Percentiles rank a stretch among this genome's conserved stretches.
Evolutionary conservation across 164 flowering plant genomes (phyloP).

Genomic region (Euptelea pleiosperma): DNA sequence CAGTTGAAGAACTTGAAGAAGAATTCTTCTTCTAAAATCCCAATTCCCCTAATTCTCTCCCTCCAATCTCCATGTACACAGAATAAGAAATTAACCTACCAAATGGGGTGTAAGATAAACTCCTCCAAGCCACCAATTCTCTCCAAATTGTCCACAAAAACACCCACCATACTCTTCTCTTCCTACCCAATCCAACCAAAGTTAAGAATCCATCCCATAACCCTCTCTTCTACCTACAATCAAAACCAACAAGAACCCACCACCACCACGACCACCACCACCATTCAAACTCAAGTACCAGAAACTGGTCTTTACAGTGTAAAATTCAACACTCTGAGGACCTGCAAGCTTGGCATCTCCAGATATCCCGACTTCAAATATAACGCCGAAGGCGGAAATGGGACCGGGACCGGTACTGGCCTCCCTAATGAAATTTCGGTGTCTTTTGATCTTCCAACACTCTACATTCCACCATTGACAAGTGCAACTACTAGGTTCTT

Average conservation of each 20-base stretch:
- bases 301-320: slow-evolving; percentile 29
- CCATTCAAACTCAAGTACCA: slow-evolving; percentile 19
- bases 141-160: slow-evolving; percentile 22
- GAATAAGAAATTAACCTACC: too few species aligned
- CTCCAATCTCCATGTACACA: too few species aligned
- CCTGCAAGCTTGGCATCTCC: slow-evolving; percentile 79
- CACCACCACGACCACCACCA: slow-evolving; percentile 15
- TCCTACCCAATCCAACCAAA: slow-evolving; percentile 19
- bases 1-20: too few species aligned
- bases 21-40: too few species aligned
- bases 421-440: slow-evolving; percentile 31
- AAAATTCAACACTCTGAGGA: slow-evolving; percentile 56
- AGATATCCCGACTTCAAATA: slow-evolving; percentile 79
- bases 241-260: slow-evolving; percentile 26
- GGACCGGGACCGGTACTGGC: slow-evolving; percentile 46
- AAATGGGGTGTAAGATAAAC: slow-evolving; percentile 45
- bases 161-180: slow-evolving; percentile 8
- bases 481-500: slow-evolving; percentile 68
- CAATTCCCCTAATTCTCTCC: too few species aligned
- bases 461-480: slow-evolving; percentile 72
- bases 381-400: slow-evolving; percentile 69
- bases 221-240: slow-evolving; percentile 14
- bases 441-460: slow-evolving; percentile 47
- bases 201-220: slow-evolving; percentile 8
- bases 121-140: slow-evolving; percentile 23